phyloP scores from a whole-genome alignment of 179 eudicot genomes.

The Corrigiola litoralis region DNA sequence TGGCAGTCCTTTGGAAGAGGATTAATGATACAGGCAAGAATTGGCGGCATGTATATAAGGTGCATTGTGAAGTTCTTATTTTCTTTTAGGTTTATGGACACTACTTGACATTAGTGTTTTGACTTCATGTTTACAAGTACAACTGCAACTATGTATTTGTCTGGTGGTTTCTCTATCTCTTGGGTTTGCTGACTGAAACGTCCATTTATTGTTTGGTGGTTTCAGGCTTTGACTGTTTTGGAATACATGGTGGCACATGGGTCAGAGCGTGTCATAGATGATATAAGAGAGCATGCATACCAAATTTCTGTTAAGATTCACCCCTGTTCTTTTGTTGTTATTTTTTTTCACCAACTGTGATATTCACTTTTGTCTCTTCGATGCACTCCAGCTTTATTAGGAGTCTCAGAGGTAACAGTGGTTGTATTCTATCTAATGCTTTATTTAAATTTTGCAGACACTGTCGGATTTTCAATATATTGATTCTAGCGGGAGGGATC shows the following conservation, averaged over 20 bases:
- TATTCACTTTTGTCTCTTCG: neutral
- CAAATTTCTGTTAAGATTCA: conserved; percentile 68
- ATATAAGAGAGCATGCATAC: conserved; percentile 88
- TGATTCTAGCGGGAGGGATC: conserved; percentile 94
- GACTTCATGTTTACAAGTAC: neutral
- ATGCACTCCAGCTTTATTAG: neutral
- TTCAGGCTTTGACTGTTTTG: conserved; percentile 85
- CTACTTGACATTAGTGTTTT: neutral
- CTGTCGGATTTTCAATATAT: conserved; percentile 90
- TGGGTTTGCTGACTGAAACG: conserved; percentile 5
- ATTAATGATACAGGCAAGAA: conserved; percentile 91
- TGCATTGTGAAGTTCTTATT: conserved; percentile 1
- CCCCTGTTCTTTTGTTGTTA: neutral
- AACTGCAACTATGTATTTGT: neutral
- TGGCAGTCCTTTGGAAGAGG: conserved; percentile 91
- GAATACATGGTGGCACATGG: conserved; percentile 97
- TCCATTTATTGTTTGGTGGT: conserved; percentile 4
- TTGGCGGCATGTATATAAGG: conserved; percentile 99
- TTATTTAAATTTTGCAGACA: conserved; percentile 41
- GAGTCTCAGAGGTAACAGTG: neutral
- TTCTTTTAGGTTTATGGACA: neutral
- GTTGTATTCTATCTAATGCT: neutral
- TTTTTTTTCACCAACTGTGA: conserved; percentile 11
- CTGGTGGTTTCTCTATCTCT: neutral
- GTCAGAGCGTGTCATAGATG: conserved; percentile 92